phyloP scores from a whole-genome alignment of 495 filamentous ascomycete genomes.

The Aspergillus taichungensis region DNA sequence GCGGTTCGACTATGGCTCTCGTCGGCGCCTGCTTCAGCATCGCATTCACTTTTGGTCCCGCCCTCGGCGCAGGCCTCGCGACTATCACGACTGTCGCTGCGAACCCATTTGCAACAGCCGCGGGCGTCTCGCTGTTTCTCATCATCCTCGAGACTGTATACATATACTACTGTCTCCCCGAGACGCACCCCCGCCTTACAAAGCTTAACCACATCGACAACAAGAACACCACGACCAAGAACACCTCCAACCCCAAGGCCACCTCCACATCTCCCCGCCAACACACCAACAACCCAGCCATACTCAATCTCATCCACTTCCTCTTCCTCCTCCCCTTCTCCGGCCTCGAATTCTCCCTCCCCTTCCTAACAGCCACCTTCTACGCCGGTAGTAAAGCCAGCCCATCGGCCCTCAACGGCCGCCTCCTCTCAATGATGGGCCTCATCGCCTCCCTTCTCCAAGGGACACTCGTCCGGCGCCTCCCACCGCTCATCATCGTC shows the following conservation, averaged over 20 bases:
- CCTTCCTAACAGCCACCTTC: conserved; percentile 93
- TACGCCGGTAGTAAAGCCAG: conserved; percentile 48
- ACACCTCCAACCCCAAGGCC: not conserved
- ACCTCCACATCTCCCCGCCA: conserved; percentile 3
- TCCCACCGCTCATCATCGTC: conserved; percentile 69
- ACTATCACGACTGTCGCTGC: conserved; percentile 64
- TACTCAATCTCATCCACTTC: conserved; percentile 85
- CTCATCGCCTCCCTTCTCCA: conserved; percentile 87
- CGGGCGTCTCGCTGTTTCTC: conserved; percentile 71
- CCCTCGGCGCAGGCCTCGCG: conserved; percentile 77
- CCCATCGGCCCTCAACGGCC: conserved; percentile 67
- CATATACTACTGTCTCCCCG: conserved; percentile 78
- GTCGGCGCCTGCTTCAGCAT: conserved; percentile 96
- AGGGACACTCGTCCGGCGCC: conserved; percentile 70
- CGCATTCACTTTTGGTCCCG: conserved; percentile 92
- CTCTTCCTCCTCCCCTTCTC: conserved; percentile 93
- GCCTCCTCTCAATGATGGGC: conserved; percentile 87
- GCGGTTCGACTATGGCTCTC: conserved; percentile 88
- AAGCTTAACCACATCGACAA: conserved; percentile 21
- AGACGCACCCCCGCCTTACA: conserved; percentile 62
- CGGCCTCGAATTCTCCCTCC: conserved; percentile 87
- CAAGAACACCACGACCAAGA: not conserved
- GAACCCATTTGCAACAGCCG: conserved; percentile 90
- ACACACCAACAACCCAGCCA: conserved; percentile 68
- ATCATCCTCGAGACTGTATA: conserved; percentile 82